phyloP scores from a whole-genome alignment of 805 yeast genomes.

The Zygosaccharomyces bailii region DNA sequence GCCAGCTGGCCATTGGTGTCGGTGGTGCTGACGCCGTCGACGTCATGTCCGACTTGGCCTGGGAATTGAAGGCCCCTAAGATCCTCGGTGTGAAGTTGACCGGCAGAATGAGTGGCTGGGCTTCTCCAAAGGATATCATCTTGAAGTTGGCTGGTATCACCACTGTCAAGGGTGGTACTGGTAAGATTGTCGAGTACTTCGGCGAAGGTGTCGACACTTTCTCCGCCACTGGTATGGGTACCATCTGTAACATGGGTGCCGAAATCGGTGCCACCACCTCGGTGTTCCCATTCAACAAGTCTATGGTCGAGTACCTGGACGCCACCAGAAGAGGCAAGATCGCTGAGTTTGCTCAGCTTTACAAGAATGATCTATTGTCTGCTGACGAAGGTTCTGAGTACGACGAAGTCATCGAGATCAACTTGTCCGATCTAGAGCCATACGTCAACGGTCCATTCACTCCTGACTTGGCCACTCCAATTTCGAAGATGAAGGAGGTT shows the following conservation, averaged over 20 bases:
- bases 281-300: constrained; percentile 91
- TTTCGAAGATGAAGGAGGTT: constrained; percentile 79
- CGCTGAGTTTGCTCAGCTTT: constrained; percentile 72
- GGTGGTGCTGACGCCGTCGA: constrained; percentile 99
- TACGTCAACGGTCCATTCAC: constrained; percentile 98
- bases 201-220: constrained; percentile 92
- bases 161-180: constrained; percentile 98
- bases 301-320: constrained; percentile 79
- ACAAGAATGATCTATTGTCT: constrained; percentile 62
- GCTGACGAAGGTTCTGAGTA: constrained; percentile 94
- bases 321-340: constrained; percentile 86
- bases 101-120: constrained; percentile 91
- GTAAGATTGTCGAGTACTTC: constrained; percentile 91
- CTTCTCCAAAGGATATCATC: constrained; percentile 95
- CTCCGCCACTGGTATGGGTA: constrained; percentile 98
- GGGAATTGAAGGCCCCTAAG: constrained; percentile 98
- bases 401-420: constrained; percentile 89
- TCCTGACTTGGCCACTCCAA: constrained; percentile 95
- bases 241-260: constrained; percentile 99
- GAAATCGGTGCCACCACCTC: constrained; percentile 99
- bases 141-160: constrained; percentile 88
- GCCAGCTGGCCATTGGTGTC: constrained; percentile 97
- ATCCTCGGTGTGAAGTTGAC: constrained; percentile 91
- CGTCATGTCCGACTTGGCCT: constrained; percentile 87
- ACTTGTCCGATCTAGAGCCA: constrained; percentile 87